Base-by-base conservation (phyloP, 2,329 filamentous ascomycete genomes). In the Cladosporium austrohemisphaericum region DNA sequence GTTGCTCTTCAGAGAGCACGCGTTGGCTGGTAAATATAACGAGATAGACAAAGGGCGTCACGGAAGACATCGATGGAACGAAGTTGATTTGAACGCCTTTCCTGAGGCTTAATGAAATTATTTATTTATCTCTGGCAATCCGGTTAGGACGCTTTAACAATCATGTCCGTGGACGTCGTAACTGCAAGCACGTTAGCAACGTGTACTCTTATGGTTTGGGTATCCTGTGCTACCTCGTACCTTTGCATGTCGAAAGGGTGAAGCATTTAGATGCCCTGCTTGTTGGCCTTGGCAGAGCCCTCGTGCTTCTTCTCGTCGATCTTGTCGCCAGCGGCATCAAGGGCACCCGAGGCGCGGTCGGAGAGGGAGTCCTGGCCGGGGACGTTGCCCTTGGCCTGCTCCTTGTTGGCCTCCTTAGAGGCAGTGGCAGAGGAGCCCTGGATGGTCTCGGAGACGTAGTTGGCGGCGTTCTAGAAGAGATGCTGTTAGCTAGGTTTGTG, bases 391-490 rank as follows among this genome's bases (percentile, higher is more conserved):
- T 71, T 71, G 62, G 67, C 69, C 57, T 70, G 67, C 62, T 65
- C 59, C 79, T 86, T 85, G 79, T 86, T 85, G 73, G 73, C 73
- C 72, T 85, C 81, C 79, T 86, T 85, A 71, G 75, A 79, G 54
- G 77, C 71, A 57, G 76, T 74, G 54, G 72, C 71, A 55, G 74
- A 65, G 53, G 73, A 72, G 66, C 82, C 72, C 74, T 84, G 76
- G 65, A 81, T 69, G 62, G 74, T 71, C 76, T 85, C 83, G 58
- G 79, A 70, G 71, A 85, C 80, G 78, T 85, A 85, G 78, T 84
- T 84, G 72, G 72, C 80, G 64, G 76, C 77, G 71, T 84, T 79
- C 44, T 47, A 20, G 2, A 8, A 25, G 19, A n/a, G 5, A 13
- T 5, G 28, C 14, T 35, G 31, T 75, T 68, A 62, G 56, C 33